Base-by-base conservation (phyloP, 805 yeast genomes). In the Saccharomyces jurei region DNA sequence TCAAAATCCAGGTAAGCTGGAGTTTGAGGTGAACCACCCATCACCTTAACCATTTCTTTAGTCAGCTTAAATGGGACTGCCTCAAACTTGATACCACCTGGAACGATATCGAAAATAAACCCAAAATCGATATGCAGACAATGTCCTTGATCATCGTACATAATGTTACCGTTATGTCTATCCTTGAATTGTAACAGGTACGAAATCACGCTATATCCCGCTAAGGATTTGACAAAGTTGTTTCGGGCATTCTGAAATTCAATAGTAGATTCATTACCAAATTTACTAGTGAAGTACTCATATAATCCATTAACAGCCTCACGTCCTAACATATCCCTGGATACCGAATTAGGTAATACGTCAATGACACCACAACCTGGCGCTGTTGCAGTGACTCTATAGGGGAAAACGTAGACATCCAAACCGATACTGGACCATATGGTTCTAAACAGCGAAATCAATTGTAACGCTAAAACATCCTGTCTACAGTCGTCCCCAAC, bases 341-440 rank as follows among this genome's bases (percentile, higher is more conserved):
- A 89, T 28, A 89, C 85, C 5, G 97, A 86, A 67, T 92, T 88
- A 32, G 99, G 99, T 60, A 94, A 78, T 31, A 95, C 99, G 69
- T 95, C 99, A 74, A 94, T 94, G 48, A 94, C 96, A 71, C 99
- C 99, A 75, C 98, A 91, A 0, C 99, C 99, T 1, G 99, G 98
- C 2, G 96, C 97, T 9, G 99, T 94, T 1, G 99, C 99, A 0
- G 97, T 91, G 27, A 94, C 99, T 60, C 97, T 76, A 71, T 94
- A 81, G 1, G 99, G 99, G 73, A 82, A 95, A 27, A 94, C 95
- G 70, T 78, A 94, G 47, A 92, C 80, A 69, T 94, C 98, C 58
- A 94, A 76, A 1, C 98, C 98, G 11, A 87, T 83, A 59, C 82
- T 80, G 58, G 82, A 81, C 95, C 97, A 94, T 52, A 94, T 88